These are phyloP conservation scores for Dictyostelium firmibasis DNA, from an alignment of 78 protist species.

Conservation along the genomic window DNA sequence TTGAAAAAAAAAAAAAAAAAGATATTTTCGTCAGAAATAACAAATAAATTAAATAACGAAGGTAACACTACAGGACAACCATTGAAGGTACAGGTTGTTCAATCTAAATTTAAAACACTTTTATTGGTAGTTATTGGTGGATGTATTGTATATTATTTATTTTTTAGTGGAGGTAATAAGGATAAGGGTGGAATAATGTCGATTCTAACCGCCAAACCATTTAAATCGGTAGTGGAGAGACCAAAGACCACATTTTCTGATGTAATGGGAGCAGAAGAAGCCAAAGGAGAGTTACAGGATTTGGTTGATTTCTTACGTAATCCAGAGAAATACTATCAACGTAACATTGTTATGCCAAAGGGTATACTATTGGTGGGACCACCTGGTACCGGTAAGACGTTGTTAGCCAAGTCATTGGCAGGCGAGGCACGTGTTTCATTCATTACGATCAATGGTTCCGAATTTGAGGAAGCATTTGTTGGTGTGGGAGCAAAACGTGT, in stretches of 20 bases:
- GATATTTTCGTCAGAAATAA: neutral
- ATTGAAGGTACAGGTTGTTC: neutral
- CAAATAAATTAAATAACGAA: neutral
- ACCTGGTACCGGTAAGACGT: constrained; percentile 98
- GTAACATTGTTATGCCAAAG: constrained; percentile 91
- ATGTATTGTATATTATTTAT: neutral
- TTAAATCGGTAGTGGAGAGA: neutral
- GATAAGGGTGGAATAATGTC: constrained; percentile 52
- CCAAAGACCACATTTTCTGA: constrained; percentile 80
- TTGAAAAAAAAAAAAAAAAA: neutral
- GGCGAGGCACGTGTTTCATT: constrained; percentile 95
- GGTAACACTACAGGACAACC: neutral
- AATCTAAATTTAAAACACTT: neutral
- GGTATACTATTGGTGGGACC: constrained; percentile 95
- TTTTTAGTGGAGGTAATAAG: neutral
- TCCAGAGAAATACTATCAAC: constrained; percentile 87
- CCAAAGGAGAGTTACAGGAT: constrained; percentile 91
- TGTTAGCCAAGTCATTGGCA: constrained; percentile 96
- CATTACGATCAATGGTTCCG: constrained; percentile 89
- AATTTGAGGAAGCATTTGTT: constrained; percentile 96
- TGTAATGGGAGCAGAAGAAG: constrained; percentile 86
- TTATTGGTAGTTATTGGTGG: neutral
- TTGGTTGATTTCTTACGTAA: constrained; percentile 87
- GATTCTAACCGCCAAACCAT: neutral
- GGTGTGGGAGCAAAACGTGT: constrained; percentile 97